Conservation (phyloP, 2,329 filamentous ascomycete genomes). For the Juglanconis juglandina region DNA sequence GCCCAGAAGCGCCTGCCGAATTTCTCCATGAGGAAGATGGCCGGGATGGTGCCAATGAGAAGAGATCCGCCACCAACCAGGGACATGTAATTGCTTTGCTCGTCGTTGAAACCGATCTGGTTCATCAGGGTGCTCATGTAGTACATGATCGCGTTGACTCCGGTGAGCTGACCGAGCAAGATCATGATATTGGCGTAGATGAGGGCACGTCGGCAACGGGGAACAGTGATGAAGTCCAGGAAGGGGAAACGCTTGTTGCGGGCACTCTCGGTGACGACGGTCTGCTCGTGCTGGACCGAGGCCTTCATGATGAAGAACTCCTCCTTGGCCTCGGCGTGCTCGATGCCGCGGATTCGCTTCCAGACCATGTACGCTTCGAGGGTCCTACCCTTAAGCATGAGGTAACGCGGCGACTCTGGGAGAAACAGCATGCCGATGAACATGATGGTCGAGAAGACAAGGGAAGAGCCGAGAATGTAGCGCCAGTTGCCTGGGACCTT, state of each 20-base stretch:
- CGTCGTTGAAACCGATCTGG: constrained; percentile 62
- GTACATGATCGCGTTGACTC: constrained; percentile 69
- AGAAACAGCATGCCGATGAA: constrained; percentile 66
- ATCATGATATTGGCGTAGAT: constrained; percentile 70
- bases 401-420: constrained; percentile 65
- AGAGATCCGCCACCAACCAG: constrained; percentile 67
- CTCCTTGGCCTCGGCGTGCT: constrained; percentile 54
- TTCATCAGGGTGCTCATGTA: constrained; percentile 68
- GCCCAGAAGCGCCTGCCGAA: constrained; percentile 74
- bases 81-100: constrained; percentile 69
- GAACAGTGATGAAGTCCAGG: constrained; percentile 71
- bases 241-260: constrained; percentile 59
- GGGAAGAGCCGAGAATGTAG: constrained; percentile 69
- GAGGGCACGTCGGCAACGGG: constrained; percentile 62
- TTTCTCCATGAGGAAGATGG: constrained; percentile 67
- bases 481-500: constrained; percentile 69
- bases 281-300: constrained; percentile 56
- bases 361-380: constrained; percentile 65
- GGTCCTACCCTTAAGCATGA: constrained; percentile 63
- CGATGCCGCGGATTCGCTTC: constrained; percentile 66
- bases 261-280: constrained; percentile 46
- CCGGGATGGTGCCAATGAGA: constrained; percentile 64
- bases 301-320: constrained; percentile 72
- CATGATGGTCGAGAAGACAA: constrained; percentile 66
- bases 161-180: constrained; percentile 66